These are phyloP conservation scores for Eucalyptus camaldulensis DNA, from an alignment of 345 rosid genomes.

Conservation along the genomic window DNA sequence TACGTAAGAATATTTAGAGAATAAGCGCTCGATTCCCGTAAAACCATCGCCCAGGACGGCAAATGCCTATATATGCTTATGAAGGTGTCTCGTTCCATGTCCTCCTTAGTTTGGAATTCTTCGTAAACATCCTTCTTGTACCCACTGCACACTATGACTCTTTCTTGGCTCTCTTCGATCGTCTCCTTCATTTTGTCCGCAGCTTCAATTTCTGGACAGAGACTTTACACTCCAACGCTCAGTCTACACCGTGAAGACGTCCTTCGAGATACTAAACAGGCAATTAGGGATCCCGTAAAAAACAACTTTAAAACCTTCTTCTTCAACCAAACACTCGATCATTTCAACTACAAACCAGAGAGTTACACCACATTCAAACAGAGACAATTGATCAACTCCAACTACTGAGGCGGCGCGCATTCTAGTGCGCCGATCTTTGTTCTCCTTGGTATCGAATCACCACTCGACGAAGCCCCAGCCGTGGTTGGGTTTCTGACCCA, in stretches of 20 bases:
- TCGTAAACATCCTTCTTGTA: neutral
- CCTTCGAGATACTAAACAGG: neutral
- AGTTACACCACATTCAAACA: neutral
- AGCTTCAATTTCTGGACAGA: neutral
- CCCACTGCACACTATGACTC: neutral
- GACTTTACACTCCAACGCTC: neutral
- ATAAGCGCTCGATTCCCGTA: neutral
- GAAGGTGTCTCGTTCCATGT: neutral
- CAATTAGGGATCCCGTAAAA: neutral
- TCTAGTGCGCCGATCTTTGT: neutral
- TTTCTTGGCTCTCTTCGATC: neutral
- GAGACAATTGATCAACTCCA: neutral
- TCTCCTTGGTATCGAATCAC: neutral
- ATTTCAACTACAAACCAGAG: neutral
- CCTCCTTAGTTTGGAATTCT: neutral
- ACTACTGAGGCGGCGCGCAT: neutral
- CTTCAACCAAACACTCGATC: neutral
- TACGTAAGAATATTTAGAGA: neutral
- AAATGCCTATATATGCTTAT: neutral
- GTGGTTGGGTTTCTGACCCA: neutral
- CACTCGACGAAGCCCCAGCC: neutral
- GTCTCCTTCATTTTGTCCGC: neutral
- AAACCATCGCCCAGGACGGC: neutral
- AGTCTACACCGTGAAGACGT: neutral
- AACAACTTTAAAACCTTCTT: neutral